phyloP scores from a whole-genome alignment of 169 alveolate species.

The Nephromyces sp. region DNA sequence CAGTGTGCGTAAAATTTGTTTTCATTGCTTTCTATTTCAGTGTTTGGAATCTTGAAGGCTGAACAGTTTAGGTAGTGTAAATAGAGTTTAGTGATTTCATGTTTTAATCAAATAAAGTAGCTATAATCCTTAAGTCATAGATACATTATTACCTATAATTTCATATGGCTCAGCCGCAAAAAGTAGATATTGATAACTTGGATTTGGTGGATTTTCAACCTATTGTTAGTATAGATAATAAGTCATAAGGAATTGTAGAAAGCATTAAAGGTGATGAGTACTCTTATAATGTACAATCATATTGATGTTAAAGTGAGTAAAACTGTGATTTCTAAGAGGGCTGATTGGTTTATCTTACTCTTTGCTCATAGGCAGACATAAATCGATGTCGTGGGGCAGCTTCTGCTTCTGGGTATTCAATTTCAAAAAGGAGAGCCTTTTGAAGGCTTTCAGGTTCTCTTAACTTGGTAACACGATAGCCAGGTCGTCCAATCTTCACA shows the following conservation, averaged over 20 bases:
- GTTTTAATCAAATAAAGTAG: neutral
- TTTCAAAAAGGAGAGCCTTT: slow-evolving; percentile 86
- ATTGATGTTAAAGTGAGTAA: too few species aligned
- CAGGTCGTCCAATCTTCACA: slow-evolving; percentile 92
- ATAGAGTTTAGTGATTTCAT: neutral
- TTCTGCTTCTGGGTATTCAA: slow-evolving; percentile 83
- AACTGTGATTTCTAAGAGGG: too few species aligned
- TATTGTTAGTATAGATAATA: too few species aligned
- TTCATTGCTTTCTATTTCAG: slow-evolving; percentile 61
- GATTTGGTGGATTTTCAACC: slow-evolving; percentile 70
- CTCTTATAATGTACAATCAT: too few species aligned
- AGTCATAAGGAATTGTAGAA: neutral
- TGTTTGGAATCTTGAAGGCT: slow-evolving; percentile 79
- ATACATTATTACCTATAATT: slow-evolving; percentile 54
- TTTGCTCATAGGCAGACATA: slow-evolving; percentile 93
- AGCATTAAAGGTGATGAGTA: too few species aligned
- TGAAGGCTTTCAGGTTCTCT: slow-evolving; percentile 83
- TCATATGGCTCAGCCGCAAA: slow-evolving; percentile 98
- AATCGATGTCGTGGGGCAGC: slow-evolving; percentile 57
- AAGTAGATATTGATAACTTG: slow-evolving; percentile 86
- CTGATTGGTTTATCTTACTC: too few species aligned
- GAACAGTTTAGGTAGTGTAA: neutral
- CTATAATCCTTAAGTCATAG: neutral
- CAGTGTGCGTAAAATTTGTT: slow-evolving; percentile 71
- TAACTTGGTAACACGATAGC: slow-evolving; percentile 87